These are phyloP conservation scores for Annulohypoxylon stygium DNA, from an alignment of 495 filamentous ascomycete species.

Conservation along the genomic window DNA sequence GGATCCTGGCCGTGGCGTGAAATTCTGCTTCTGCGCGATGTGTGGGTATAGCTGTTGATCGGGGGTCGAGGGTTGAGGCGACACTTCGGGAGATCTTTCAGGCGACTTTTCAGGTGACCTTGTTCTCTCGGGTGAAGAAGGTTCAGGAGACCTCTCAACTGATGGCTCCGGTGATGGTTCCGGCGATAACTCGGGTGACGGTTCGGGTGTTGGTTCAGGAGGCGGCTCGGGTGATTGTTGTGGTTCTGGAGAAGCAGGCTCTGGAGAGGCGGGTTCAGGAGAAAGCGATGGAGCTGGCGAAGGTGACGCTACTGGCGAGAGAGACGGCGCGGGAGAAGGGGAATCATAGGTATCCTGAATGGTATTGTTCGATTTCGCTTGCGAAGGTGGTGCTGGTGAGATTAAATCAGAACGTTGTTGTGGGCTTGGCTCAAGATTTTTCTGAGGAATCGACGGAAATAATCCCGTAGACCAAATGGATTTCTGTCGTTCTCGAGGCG, in stretches of 20 bases:
- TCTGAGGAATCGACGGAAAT: conserved; percentile 52
- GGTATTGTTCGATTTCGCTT: conserved; percentile 37
- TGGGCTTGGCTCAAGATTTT: conserved; percentile 43
- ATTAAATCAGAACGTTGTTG: conserved; percentile 42
- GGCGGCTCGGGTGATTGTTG: conserved; percentile 3
- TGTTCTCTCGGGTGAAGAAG: not conserved
- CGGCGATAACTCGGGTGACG: not conserved
- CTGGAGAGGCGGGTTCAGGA: conserved; percentile 14
- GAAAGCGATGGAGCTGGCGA: conserved; percentile 29
- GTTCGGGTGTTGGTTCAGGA: conserved; percentile 14
- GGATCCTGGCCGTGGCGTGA: conserved; percentile 60
- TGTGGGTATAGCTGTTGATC: conserved; percentile 46
- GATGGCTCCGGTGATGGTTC: not conserved
- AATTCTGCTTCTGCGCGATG: conserved; percentile 64
- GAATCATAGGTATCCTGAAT: conserved; percentile 36
- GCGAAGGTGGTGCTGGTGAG: conserved; percentile 42
- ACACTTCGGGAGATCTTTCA: conserved; percentile 6
- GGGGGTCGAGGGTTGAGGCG: conserved; percentile 48
- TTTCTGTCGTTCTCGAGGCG: conserved; percentile 39
- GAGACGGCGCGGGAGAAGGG: conserved; percentile 19
- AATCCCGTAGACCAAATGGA: conserved; percentile 49
- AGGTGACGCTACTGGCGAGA: conserved; percentile 20
- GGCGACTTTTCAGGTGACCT: not conserved
- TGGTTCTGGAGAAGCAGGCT: not conserved
- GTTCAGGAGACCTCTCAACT: conserved; percentile 21